Evolutionary conservation across 768 basidiomycete genomes (phyloP), one percentile per base, ranked within the genome.

Genomic region (Tulasnella sp.): DNA sequence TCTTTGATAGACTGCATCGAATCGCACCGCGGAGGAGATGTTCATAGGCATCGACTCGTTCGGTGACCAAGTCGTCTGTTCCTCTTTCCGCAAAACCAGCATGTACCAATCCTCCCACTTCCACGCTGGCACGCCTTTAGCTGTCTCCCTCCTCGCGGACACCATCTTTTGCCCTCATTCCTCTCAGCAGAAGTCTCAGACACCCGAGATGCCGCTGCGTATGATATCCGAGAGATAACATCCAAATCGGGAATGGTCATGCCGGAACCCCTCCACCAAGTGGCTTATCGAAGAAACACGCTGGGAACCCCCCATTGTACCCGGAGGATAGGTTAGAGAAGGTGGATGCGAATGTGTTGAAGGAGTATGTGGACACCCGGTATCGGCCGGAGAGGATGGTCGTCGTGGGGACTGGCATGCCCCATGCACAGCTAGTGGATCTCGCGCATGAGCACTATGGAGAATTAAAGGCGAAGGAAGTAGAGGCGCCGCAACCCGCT

Each of bases 101-200:
- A 90, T 96, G 87, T 99, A 98, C 70, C 96, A 98, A 72, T 95
- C 95, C 10, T 90, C 92, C 41, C 87, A 95, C 70, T 94, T 93
- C 68, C 83, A 91, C 65, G 76, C 82, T 62, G 83, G 82, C 42
- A 89, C 93, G 1, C 82, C 88, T 1, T 76, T 83, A 5, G 91
- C 92, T 10, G 70, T 99, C 51, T 85, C 86, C 26, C 80, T 98
- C 63, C 89, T 99, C 61, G 81, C 94, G 32, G 94, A 97, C 71
- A 95, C 94, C 17, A 84, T 89, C 51, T 76, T 86, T 58, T 82
- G 90, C 67, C 82, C 9, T 73, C 82, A 1, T 83, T 96, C 70
- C 70, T 79, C 19, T 72, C 75, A 0, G 87, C 88, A 55, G 96
- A 98, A 72, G 74, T 99, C 44, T 81, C 82, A 26, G 80, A 80